Evolutionary conservation across 306 rosid species (phyloP), one percentile per base, ranked within the genome.

Genomic region (Prunus mume): DNA sequence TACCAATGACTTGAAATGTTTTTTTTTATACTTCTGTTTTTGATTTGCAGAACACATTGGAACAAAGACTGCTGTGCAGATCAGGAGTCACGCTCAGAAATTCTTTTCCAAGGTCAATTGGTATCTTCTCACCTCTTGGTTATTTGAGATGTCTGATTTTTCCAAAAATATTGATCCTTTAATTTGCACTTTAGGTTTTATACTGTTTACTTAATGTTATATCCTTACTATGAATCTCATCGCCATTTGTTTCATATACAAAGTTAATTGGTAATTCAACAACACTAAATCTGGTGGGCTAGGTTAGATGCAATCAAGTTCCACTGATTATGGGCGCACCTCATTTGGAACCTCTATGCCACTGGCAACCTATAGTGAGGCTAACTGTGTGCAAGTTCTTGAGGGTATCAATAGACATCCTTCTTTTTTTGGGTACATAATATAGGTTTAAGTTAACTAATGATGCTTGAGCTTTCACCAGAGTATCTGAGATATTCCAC

Each of bases 11-110:
- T 50, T 68, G 72, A 78, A 25, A 47, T 79, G 70, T 18, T 68
- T 46, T 60, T 74, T 73, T 7, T 62, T 58, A 22, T 58, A 1
- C 64, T 45, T 80, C 61, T 79, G 70, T 57, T 80, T 77, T 75
- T 56, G 28, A 54, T 62, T 51, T 80, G 86, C 95, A 95, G 97
- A 95, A 78, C 98, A 95, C 80, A 90, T 95, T 75, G 97, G 98
- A 84, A 95, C 98, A 67, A 95, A 92, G 87, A 95, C 98, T 80
- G 98, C 97, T 69, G 98, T 95, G 83, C 98, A 95, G 87, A 95
- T 95, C 87, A 79, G 97, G 86, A 95, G 98, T 86, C 97, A 95
- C 85, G 98, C 98, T 17, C 98, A 95, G 81, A 95, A 95, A 79
- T 95, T 95, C 86, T 95, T 95, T 89, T 84, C 97, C 76, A 92